Evolutionary conservation across 1,284 basidiomycete genomes (phyloP).

Genomic region (Pseudozyma sp.): DNA sequence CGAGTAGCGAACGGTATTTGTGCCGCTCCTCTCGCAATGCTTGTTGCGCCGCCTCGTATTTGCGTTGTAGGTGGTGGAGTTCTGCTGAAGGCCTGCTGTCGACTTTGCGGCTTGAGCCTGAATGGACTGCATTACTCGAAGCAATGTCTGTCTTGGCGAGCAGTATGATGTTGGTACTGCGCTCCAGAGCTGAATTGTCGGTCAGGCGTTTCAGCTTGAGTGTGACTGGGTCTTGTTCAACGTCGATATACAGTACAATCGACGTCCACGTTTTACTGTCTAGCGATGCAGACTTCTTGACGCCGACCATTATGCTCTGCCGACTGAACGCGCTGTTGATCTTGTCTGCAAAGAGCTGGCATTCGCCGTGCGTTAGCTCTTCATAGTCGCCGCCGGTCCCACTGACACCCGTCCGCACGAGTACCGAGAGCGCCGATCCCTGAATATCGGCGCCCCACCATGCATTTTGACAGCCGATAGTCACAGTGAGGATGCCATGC

Average conservation of each 20-base stretch:
- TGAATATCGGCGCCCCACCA: constrained; percentile 27
- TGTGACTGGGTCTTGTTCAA: constrained; percentile 5
- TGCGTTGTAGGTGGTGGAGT: constrained; percentile 11
- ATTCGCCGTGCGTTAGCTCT: not conserved
- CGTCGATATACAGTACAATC: constrained; percentile 27
- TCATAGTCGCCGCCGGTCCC: not conserved
- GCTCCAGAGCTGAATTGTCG: not conserved
- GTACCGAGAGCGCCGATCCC: not conserved
- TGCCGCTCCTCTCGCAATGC: constrained; percentile 40
- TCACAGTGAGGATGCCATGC: not conserved
- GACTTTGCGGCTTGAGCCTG: not conserved
- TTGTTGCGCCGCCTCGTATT: constrained; percentile 27
- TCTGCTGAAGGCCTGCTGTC: constrained; percentile 6
- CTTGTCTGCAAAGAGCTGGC: constrained; percentile 6
- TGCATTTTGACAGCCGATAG: constrained; percentile 14
- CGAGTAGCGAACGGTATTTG: constrained; percentile 50
- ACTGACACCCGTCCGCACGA: not conserved
- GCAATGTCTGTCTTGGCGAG: not conserved
- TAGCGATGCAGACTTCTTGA: not conserved
- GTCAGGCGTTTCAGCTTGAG: constrained; percentile 13
- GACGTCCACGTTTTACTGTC: not conserved
- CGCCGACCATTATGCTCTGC: constrained; percentile 23
- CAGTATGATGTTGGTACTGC: constrained; percentile 14
- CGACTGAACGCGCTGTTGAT: constrained; percentile 9
- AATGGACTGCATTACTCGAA: not conserved